A percentile compares a stretch with the other conserved stretches of the same genome.
Conservation (phyloP, 495 filamentous ascomycete genomes). For the Aspergillus nanangensis region DNA sequence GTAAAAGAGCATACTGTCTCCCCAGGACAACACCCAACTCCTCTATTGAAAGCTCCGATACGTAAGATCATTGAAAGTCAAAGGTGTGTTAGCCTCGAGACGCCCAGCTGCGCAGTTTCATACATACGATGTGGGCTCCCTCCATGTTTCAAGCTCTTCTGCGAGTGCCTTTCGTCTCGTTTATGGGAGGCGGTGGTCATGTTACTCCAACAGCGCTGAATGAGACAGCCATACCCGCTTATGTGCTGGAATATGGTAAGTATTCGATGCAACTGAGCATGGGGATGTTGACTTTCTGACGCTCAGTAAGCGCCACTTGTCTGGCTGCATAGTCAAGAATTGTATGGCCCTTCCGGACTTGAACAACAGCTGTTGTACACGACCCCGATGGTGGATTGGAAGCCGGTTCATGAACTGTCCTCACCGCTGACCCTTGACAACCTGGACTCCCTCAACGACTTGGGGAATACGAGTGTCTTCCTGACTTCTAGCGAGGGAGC, state of each 20-base stretch:
- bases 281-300: neutral
- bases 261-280: conserved; percentile 3
- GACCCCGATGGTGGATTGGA: conserved; percentile 50
- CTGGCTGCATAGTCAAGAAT: conserved; percentile 55
- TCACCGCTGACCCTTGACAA: conserved; percentile 51
- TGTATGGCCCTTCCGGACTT: conserved; percentile 57
- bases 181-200: too few relatives aligned
- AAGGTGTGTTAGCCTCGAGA: too few relatives aligned
- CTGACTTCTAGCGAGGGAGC: conserved; percentile 57
- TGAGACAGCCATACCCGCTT: conserved; percentile 10
- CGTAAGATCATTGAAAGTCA: too few relatives aligned
- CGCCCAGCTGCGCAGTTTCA: too few relatives aligned
- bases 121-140: too few relatives aligned
- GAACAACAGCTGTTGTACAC: conserved; percentile 50
- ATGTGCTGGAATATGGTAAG: conserved; percentile 23
- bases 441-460: conserved; percentile 47
- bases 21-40: too few relatives aligned
- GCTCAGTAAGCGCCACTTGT: conserved; percentile 37
- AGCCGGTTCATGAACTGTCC: conserved; percentile 31
- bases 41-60: too few relatives aligned
- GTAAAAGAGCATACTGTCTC: too few relatives aligned
- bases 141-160: too few relatives aligned
- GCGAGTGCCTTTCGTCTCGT: too few relatives aligned
- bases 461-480: conserved; percentile 49
- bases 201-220: neutral